A percentile compares a stretch with the other conserved stretches of the same genome.
Conservation (phyloP, 352 stramenopile species). For the Phytophthora pseudosyringae region DNA sequence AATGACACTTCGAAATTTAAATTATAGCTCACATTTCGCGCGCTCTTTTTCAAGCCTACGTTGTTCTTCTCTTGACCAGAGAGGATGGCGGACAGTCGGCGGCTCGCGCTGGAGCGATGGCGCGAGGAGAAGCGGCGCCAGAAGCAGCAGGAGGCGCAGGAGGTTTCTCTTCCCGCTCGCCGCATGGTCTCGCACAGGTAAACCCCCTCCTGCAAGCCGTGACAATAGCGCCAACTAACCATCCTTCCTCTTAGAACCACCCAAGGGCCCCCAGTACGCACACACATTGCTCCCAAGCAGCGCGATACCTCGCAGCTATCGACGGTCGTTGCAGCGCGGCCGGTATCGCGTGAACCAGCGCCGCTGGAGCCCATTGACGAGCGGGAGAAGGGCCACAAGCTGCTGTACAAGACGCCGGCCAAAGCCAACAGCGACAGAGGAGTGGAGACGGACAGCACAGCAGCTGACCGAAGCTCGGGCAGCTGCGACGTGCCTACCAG, state of each 20-base stretch:
- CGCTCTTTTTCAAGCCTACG: neutral
- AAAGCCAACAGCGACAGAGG: slow-evolving; percentile 17
- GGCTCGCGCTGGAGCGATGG: slow-evolving; percentile 72
- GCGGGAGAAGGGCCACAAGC: slow-evolving; percentile 14
- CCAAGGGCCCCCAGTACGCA: neutral
- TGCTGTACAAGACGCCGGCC: slow-evolving; percentile 23
- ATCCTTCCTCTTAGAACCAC: slow-evolving; percentile 10
- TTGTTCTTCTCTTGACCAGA: neutral
- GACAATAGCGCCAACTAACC: neutral
- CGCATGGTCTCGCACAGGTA: slow-evolving; percentile 27
- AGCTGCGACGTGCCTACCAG: slow-evolving; percentile 1
- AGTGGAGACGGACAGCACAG: slow-evolving; percentile 2
- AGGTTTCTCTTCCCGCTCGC: neutral
- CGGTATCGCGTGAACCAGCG: slow-evolving; percentile 4
- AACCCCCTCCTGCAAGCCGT: neutral
- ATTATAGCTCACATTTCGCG: slow-evolving; percentile 27
- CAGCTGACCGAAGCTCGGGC: neutral
- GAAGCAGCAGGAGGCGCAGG: slow-evolving; percentile 14
- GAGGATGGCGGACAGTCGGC: slow-evolving; percentile 60
- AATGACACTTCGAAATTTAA: slow-evolving; percentile 1
- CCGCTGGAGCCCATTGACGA: slow-evolving; percentile 23
- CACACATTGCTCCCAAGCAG: neutral
- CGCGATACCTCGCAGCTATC: neutral
- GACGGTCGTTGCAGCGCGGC: neutral
- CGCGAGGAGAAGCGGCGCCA: slow-evolving; percentile 48